Percentiles rank a stretch among this genome's conserved stretches.
Conservation (phyloP, 345 rosid genomes). For the Lepidium aucheri region DNA sequence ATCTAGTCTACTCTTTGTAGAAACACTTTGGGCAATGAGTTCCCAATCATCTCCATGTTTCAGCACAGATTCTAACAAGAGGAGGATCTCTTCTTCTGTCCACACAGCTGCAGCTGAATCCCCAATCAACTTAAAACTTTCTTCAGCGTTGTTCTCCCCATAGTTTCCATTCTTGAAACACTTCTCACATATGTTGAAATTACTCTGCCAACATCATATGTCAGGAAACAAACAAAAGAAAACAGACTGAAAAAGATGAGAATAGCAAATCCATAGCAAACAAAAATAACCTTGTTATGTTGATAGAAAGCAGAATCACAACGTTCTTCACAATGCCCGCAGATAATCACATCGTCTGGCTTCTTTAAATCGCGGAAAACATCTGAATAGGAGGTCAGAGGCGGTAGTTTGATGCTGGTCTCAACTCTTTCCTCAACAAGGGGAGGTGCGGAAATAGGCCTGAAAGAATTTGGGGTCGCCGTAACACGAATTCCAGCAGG, state of each 20-base stretch:
- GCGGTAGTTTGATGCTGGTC: constrained; percentile 40
- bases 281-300: constrained; percentile 39
- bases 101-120: constrained; percentile 37
- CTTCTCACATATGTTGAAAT: constrained; percentile 41
- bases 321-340: constrained; percentile 45
- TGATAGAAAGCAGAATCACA: constrained; percentile 47
- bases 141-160: constrained; percentile 54
- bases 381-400: constrained; percentile 68
- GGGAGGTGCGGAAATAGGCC: constrained; percentile 41
- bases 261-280: not conserved
- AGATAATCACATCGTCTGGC: constrained; percentile 23
- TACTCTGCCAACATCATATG: constrained; percentile 34
- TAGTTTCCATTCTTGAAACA: constrained; percentile 53
- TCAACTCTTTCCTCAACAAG: constrained; percentile 22
- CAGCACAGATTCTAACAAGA: constrained; percentile 68
- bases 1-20: constrained; percentile 63
- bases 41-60: constrained; percentile 94
- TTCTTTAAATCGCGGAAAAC: constrained; percentile 45
- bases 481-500: constrained; percentile 74
- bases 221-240: not conserved
- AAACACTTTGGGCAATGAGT: constrained; percentile 69
- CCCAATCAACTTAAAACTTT: constrained; percentile 49
- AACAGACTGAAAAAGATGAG: not conserved
- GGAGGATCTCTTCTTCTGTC: constrained; percentile 82
- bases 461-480: constrained; percentile 57